A percentile compares a stretch with the other conserved stretches of the same genome.
Evolutionary conservation across 495 filamentous ascomycete genomes (phyloP).

Genomic region (Podospora conica): DNA sequence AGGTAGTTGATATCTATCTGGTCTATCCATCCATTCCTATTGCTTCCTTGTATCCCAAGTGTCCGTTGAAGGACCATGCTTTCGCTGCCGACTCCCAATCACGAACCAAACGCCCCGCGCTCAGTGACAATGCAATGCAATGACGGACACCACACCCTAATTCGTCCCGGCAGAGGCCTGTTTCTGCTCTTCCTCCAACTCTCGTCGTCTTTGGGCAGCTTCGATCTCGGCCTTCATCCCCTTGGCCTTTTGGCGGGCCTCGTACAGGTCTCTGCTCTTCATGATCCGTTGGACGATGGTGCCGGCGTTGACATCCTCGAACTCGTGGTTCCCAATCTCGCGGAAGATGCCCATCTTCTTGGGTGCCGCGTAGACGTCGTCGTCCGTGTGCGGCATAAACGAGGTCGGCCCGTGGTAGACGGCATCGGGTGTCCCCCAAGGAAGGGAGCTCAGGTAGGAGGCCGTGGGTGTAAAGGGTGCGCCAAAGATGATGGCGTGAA

Average conservation of each 20-base stretch:
- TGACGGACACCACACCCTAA: background rate
- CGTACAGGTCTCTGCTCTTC: slow-evolving; percentile 74
- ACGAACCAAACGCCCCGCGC: background rate
- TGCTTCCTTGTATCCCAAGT: background rate
- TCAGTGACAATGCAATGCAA: background rate
- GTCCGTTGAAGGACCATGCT: slow-evolving; percentile 16
- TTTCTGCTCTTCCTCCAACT: slow-evolving; percentile 34
- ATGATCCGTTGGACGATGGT: slow-evolving; percentile 89
- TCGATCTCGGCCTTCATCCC: slow-evolving; percentile 75
- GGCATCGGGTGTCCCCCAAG: slow-evolving; percentile 65
- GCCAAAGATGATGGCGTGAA: slow-evolving; percentile 79
- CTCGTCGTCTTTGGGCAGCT: slow-evolving; percentile 47
- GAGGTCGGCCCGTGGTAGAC: slow-evolving; percentile 95
- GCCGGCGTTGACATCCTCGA: slow-evolving; percentile 80
- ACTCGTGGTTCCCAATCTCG: slow-evolving; percentile 66
- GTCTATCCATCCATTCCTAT: background rate
- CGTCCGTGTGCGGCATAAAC: slow-evolving; percentile 79
- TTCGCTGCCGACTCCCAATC: background rate
- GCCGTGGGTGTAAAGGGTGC: slow-evolving; percentile 79
- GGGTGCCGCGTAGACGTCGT: slow-evolving; percentile 78
- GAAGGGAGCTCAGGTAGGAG: slow-evolving; percentile 66
- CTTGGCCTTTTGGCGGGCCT: slow-evolving; percentile 84
- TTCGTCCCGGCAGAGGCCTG: background rate
- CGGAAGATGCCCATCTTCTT: slow-evolving; percentile 74
- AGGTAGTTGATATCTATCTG: slow-evolving; percentile 12